Percentiles rank a stretch among this genome's conserved stretches.
phyloP scores from a whole-genome alignment of 2,329 filamentous ascomycete genomes.

The Aureobasidium musti region DNA sequence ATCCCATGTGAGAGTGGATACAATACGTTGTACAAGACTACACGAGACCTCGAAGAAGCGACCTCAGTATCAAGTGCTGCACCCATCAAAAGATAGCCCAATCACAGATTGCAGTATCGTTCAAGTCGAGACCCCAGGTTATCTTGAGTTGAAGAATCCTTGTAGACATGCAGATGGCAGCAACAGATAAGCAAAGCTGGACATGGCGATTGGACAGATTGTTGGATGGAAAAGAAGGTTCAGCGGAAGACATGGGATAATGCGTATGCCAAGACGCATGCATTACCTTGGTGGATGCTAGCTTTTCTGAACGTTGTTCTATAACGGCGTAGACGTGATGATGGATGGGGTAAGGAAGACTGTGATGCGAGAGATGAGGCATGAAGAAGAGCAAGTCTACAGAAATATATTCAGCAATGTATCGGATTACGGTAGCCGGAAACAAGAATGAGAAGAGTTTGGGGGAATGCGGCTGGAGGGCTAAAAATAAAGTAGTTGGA shows the following conservation, averaged over 20 bases:
- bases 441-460: neutral
- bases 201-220: neutral
- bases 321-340: neutral
- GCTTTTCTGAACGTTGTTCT: constrained; percentile 17
- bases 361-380: neutral
- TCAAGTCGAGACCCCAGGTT: too few species aligned
- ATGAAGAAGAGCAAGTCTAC: neutral
- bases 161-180: constrained; percentile 6
- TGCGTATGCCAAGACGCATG: constrained; percentile 18
- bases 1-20: neutral
- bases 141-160: neutral
- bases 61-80: neutral
- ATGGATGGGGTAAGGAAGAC: neutral
- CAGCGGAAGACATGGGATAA: neutral
- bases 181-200: constrained; percentile 2
- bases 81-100: neutral
- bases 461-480: neutral
- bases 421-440: neutral
- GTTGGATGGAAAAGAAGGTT: neutral
- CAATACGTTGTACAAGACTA: neutral
- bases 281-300: constrained; percentile 17
- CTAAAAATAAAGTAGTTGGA: constrained; percentile 13
- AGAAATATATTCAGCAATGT: neutral
- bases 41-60: neutral
- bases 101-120: neutral